Base-by-base conservation (phyloP, 495 filamentous ascomycete genomes). In the Aspergillus bridgeri region DNA sequence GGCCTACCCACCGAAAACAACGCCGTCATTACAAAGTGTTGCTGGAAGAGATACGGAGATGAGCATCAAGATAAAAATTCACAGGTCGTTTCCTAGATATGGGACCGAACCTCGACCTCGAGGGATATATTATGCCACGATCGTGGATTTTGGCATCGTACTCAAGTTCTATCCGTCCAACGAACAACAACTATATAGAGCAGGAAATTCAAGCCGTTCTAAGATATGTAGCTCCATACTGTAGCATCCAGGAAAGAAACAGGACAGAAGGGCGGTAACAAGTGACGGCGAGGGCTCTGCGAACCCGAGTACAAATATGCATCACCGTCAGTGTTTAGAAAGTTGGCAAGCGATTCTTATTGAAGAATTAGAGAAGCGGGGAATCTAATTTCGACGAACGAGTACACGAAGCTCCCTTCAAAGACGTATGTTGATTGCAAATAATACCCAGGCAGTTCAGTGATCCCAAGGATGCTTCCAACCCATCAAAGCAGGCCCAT, bases 381-480 rank as follows among this genome's bases (percentile, higher is more conserved):
- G 17, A 15, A 38, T 53, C 7, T 18, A 43, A 4, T 25, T 43
- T n/a, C n/a, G 18, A 33, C 24, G 4, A 9, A 42, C 44, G 23
- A 27, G 27, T 50, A 18, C 18, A 50, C 11, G 22, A 27, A n/a
- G 48, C 27, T n/a, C 22, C n/a, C n/a, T 18, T 19, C 11, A 15
- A 2, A 51, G 49, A 15, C 13, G 1, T 51, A 19, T 15, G 11
- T 20, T 51, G 49, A 27, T 38, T 51, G 33, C 8, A 20, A 19
- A n/a, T 24, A 20, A 44, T 38, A 6, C 17, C 17, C 11, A 22
- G n/a, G n/a, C 23, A 58, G 20, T 70, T 86, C 83, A 98, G 79
- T 99, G 95, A 64, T 99, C 94, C 95, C 95, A 99, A 52, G 94
- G 95, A 70, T 98, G 95, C 76, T 90, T 98, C 90, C 86, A 92